A percentile compares a stretch with the other conserved stretches of the same genome.
Conservation (phyloP, 108 stramenopile genomes). For the Nannochloropsis salina region DNA sequence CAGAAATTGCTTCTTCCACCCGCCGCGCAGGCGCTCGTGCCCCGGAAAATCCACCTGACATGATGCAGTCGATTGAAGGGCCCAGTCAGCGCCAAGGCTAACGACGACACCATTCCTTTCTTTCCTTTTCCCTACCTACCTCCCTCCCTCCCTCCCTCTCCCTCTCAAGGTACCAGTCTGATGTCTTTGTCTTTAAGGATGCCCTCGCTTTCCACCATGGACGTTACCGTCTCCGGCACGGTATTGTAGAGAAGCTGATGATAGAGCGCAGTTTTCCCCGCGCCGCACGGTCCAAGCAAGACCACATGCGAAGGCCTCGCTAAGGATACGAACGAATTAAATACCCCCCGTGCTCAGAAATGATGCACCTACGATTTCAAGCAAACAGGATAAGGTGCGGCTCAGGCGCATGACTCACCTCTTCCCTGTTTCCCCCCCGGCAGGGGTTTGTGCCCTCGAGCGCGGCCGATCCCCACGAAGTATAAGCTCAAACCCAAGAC, state of each 20-base stretch:
- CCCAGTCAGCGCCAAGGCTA: too few species aligned
- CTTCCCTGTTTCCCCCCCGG: neutral
- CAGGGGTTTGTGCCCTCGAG: neutral
- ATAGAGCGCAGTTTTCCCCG: neutral
- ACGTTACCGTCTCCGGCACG: constrained; percentile 21
- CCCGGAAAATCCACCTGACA: neutral
- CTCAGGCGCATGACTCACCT: neutral
- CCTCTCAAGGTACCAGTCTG: neutral
- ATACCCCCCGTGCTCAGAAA: too few species aligned
- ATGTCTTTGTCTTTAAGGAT: neutral
- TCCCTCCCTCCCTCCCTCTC: neutral
- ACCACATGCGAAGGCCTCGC: neutral
- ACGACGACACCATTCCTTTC: neutral
- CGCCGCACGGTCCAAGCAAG: constrained; percentile 11
- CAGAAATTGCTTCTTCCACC: neutral
- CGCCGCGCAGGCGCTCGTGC: neutral
- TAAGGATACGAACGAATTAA: too few species aligned
- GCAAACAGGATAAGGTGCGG: too few species aligned
- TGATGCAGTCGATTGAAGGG: too few species aligned
- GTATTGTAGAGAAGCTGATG: neutral
- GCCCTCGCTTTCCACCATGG: neutral
- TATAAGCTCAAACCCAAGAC: neutral
- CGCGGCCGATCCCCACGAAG: neutral
- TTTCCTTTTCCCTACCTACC: neutral
- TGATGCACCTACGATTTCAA: too few species aligned